These are phyloP conservation scores for Candida gorgasii DNA, from an alignment of 805 yeast species.

Conservation along the genomic window DNA sequence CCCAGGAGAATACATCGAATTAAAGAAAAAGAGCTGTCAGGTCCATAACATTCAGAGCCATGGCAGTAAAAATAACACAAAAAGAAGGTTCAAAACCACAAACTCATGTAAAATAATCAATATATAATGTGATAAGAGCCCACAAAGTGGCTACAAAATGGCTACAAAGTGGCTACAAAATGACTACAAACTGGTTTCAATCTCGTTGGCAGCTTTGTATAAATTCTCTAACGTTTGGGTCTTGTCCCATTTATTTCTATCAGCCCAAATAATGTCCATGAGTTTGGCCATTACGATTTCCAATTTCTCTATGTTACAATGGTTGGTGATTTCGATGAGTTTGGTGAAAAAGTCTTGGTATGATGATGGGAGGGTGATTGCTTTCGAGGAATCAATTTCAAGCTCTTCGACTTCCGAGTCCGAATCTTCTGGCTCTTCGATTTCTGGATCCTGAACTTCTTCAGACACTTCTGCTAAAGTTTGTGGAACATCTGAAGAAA, in stretches of 20 bases:
- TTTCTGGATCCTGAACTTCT: conserved; percentile 7
- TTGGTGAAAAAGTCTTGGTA: conserved; percentile 25
- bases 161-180: neutral
- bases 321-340: conserved; percentile 31
- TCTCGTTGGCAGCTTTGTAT: conserved; percentile 20
- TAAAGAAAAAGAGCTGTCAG: no score
- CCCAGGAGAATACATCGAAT: no score
- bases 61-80: no score
- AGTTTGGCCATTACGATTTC: conserved; percentile 58
- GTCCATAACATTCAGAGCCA: no score
- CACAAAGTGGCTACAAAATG: no score
- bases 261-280: conserved; percentile 72
- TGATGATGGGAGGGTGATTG: conserved; percentile 6
- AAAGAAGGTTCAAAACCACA: no score
- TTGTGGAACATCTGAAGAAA: neutral
- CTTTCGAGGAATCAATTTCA: conserved; percentile 4
- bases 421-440: conserved; percentile 9
- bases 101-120: no score
- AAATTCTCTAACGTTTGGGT: conserved; percentile 35
- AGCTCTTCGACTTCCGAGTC: conserved; percentile 39
- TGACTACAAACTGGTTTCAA: conserved; percentile 9
- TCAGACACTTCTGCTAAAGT: neutral
- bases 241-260: conserved; percentile 53
- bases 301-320: conserved; percentile 36
- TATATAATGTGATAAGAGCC: no score